Conservation (phyloP, 306 rosid genomes). For the Sicyos baderoa region DNA sequence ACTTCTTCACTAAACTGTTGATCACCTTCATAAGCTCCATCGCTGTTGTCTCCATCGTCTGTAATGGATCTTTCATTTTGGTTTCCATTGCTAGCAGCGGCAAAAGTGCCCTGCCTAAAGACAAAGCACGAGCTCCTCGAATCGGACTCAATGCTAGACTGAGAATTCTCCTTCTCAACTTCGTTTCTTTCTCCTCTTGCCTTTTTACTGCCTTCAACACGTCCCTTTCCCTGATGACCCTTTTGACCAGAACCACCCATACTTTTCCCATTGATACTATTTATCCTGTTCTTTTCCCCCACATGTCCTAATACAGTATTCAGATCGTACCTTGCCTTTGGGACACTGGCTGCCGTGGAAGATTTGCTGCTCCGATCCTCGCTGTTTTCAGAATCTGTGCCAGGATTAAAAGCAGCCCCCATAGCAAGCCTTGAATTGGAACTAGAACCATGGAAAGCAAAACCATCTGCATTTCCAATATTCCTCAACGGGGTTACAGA, state of each 20-base stretch:
- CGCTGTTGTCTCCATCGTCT: slow-evolving; percentile 45
- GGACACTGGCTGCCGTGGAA: slow-evolving; percentile 78
- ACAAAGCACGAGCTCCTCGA: slow-evolving; percentile 68
- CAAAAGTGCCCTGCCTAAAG: slow-evolving; percentile 40
- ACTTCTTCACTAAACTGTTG: slow-evolving; percentile 39
- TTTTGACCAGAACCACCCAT: slow-evolving; percentile 33
- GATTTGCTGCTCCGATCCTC: slow-evolving; percentile 87
- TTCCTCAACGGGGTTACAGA: slow-evolving; percentile 39
- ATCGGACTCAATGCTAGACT: slow-evolving; percentile 78
- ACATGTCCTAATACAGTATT: slow-evolving; percentile 19
- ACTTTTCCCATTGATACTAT: slow-evolving; percentile 35
- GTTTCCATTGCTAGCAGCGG: slow-evolving; percentile 48
- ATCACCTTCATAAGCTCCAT: slow-evolving; percentile 47
- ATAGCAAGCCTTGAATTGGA: slow-evolving; percentile 54
- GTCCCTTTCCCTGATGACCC: slow-evolving; percentile 46
- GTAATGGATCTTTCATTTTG: slow-evolving; percentile 39
- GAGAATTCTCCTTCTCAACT: slow-evolving; percentile 62
- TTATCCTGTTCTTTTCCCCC: slow-evolving; percentile 38
- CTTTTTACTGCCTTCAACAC: slow-evolving; percentile 52
- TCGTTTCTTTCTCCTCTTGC: slow-evolving; percentile 53
- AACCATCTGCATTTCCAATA: slow-evolving; percentile 33
- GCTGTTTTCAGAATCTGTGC: slow-evolving; percentile 76
- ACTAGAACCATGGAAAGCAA: slow-evolving; percentile 40
- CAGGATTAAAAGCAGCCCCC: slow-evolving; percentile 54
- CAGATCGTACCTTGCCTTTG: slow-evolving; percentile 38